Conservation (phyloP, 257 asterid species). For the Primulina eburnea region DNA sequence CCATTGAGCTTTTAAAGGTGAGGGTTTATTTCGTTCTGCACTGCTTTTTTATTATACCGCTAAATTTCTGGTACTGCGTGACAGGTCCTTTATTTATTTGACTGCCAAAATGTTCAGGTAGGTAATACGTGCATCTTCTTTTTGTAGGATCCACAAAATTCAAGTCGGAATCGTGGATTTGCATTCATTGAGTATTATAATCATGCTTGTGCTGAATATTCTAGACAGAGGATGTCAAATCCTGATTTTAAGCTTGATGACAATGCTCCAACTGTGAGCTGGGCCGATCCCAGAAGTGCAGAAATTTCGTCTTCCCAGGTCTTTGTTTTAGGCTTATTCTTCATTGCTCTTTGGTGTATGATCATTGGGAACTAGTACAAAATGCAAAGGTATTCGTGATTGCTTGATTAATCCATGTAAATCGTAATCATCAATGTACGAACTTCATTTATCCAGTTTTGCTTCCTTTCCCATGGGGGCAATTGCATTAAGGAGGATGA, state of each 20-base stretch:
- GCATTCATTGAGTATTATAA: constrained; percentile 89
- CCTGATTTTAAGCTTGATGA: constrained; percentile 84
- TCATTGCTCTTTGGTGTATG: neutral
- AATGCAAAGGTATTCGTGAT: neutral
- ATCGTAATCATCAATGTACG: neutral
- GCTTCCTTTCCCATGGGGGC: neutral
- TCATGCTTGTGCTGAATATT: constrained; percentile 97
- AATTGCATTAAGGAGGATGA: too few species aligned
- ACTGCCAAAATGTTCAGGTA: constrained; percentile 7
- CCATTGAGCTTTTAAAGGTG: constrained; percentile 82
- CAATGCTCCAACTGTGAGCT: constrained; percentile 94
- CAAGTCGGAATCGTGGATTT: constrained; percentile 86
- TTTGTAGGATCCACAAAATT: constrained; percentile 73
- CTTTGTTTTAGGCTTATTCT: constrained; percentile 16
- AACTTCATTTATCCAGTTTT: too few species aligned
- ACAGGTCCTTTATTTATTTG: constrained; percentile 3
- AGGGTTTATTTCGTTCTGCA: constrained; percentile 8
- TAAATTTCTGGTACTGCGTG: constrained; percentile 3
- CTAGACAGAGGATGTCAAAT: constrained; percentile 80
- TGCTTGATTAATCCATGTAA: constrained; percentile 2
- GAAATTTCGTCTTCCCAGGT: constrained; percentile 92
- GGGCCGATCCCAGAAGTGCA: constrained; percentile 93
- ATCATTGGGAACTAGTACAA: neutral
- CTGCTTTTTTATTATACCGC: constrained; percentile 5
- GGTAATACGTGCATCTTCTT: constrained; percentile 16